Evolutionary conservation across 257 asterid genomes (phyloP), one percentile per base, ranked within the genome.

Genomic region (Scutellaria galericulata): DNA sequence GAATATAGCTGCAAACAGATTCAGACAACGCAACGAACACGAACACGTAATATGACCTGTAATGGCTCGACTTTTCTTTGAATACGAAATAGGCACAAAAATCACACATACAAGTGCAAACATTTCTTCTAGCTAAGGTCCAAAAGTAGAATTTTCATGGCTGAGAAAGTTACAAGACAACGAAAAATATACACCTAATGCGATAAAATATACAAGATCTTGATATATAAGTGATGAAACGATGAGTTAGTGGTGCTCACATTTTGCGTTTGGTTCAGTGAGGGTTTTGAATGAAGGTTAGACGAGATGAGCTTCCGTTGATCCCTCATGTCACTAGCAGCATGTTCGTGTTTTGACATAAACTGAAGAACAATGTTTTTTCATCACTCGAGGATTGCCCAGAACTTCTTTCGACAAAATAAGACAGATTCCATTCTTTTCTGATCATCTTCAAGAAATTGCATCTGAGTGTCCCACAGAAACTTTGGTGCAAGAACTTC

Each of bases 331-430:
- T n/a, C 63, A 75, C 73, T 44, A 24, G 68, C 27, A 56, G 64
- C 9, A 7, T 2, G 7, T 22, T 6, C 45, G 35, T 58, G 20
- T 2, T n/a, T 45, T 6, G 11, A 57, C 62, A 48, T 50, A 40
- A 10, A 64, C 48, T 5, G 68, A 47, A 72, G 8, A 58, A 52
- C 39, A 41, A 39, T 42, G 67, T 71, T 40, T 55, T 24, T 24
- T 45, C 52, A 15, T 15, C 55, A 46, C 22, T 85, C 74, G 14
- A 83, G 77, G 66, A 92, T 84, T 4, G 98, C 83, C 99, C 99
- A 92, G 77, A 92, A 92, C 73, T 78, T 95, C 81, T 95, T 90
- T 46, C 86, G 74, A 84, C 99, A 95, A 67, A 95, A 77, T 27
- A 95, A 75, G 48, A 90, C 94, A 4, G 86, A 79, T 64, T 89